Conservation (phyloP, 495 filamentous ascomycete species). For the Aspergillus steynii region DNA sequence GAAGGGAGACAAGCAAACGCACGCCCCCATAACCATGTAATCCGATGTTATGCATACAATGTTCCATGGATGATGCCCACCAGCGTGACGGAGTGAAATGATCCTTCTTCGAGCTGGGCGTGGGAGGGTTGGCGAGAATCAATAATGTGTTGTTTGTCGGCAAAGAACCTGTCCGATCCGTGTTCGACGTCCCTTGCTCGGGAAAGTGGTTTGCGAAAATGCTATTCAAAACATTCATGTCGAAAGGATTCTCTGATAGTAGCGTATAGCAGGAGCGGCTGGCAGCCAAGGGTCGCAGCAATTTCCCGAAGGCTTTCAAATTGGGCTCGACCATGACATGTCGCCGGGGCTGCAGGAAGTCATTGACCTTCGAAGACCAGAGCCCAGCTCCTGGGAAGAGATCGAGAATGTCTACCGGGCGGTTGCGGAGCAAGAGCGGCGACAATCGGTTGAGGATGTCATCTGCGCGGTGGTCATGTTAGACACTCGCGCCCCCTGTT, state of each 20-base stretch:
- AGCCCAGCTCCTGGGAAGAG: slow-evolving; percentile 75
- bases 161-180: slow-evolving; percentile 26
- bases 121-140: slow-evolving; percentile 58
- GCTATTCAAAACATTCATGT: slow-evolving; percentile 49
- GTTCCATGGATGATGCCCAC: slow-evolving; percentile 32
- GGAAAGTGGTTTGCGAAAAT: slow-evolving; percentile 45
- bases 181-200: slow-evolving; percentile 25
- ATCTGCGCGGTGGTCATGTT: slow-evolving; percentile 34
- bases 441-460: slow-evolving; percentile 53
- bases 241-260: slow-evolving; percentile 44
- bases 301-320: slow-evolving; percentile 47
- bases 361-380: slow-evolving; percentile 73
- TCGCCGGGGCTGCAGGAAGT: slow-evolving; percentile 68
- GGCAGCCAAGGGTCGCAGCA: slow-evolving; percentile 63
- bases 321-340: slow-evolving; percentile 80
- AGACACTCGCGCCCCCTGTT: not conserved
- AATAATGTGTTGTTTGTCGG: slow-evolving; percentile 66
- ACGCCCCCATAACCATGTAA: slow-evolving; percentile 55
- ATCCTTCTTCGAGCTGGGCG: slow-evolving; percentile 29
- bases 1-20: slow-evolving; percentile 67
- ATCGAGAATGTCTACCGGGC: slow-evolving; percentile 79
- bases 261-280: slow-evolving; percentile 56
- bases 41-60: slow-evolving; percentile 29
- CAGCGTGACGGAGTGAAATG: slow-evolving; percentile 40
- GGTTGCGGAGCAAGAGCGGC: slow-evolving; percentile 60